These are phyloP conservation scores for Backusella psychrophila DNA, from an alignment of 192 early-diverging fungal genomes.

Conservation along the genomic window DNA sequence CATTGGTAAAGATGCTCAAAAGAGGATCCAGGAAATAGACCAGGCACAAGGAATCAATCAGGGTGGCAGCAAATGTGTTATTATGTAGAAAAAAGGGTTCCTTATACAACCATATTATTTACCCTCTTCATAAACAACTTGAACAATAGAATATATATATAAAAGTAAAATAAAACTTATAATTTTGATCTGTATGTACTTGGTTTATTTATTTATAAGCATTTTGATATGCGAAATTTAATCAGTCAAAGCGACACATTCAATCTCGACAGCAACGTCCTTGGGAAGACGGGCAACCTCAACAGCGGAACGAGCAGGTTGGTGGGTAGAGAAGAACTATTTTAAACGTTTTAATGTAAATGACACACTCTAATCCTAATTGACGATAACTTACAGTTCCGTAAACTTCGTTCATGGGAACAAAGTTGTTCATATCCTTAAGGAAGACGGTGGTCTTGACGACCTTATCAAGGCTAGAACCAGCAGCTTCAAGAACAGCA, in stretches of 20 bases:
- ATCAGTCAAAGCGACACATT: slow-evolving; percentile 78
- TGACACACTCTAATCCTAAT: not conserved
- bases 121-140: not conserved
- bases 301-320: slow-evolving; percentile 76
- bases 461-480: slow-evolving; percentile 78
- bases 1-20: slow-evolving; percentile 33
- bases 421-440: slow-evolving; percentile 91
- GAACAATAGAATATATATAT: not conserved
- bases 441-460: slow-evolving; percentile 98
- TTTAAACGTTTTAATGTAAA: slow-evolving; percentile 2
- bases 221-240: slow-evolving; percentile 12
- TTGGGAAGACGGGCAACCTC: slow-evolving; percentile 91
- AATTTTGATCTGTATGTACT: not conserved
- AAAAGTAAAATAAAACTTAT: not conserved
- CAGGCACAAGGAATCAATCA: slow-evolving; percentile 1
- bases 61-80: slow-evolving; percentile 15
- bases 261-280: slow-evolving; percentile 91
- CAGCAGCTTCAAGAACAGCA: slow-evolving; percentile 79
- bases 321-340: slow-evolving; percentile 57
- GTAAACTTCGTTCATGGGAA: slow-evolving; percentile 88
- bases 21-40: slow-evolving; percentile 16
- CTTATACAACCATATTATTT: not conserved
- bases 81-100: slow-evolving; percentile 24
- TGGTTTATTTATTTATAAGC: not conserved
- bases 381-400: slow-evolving; percentile 45